Percentiles rank a stretch among this genome's conserved stretches.
These are phyloP conservation scores for Trichoderma atrobrunneum DNA, from an alignment of 2,329 filamentous ascomycete species.

Conservation along the genomic window DNA sequence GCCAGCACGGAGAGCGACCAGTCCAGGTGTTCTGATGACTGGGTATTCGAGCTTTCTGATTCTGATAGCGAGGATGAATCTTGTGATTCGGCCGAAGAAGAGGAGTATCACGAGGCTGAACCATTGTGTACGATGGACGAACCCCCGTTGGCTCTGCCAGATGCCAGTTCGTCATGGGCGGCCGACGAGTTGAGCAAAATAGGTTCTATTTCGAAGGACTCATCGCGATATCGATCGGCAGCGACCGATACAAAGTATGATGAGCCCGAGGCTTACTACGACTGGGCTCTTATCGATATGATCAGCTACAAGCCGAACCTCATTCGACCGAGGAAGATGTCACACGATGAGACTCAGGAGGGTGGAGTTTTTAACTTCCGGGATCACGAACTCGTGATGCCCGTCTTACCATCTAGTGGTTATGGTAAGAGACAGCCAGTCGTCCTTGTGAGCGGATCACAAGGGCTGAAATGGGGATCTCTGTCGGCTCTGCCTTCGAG, in stretches of 20 bases:
- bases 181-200: neutral
- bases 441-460: neutral
- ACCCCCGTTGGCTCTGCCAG: neutral
- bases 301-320: neutral
- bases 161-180: neutral
- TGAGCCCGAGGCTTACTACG: neutral
- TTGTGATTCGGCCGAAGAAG: rapidly evolving
- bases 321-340: neutral
- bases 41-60: neutral
- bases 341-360: neutral
- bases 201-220: neutral
- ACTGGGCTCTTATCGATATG: neutral
- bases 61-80: neutral
- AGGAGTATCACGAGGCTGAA: neutral
- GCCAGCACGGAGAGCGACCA: neutral
- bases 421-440: neutral
- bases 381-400: neutral
- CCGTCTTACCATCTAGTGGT: neutral
- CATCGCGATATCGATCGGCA: neutral
- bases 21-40: neutral
- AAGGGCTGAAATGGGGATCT: neutral
- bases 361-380: neutral
- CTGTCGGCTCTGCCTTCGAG: neutral
- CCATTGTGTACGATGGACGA: neutral
- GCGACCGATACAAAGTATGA: neutral